phyloP scores from a whole-genome alignment of 108 stramenopile species.

The Skeletonema menzelii region DNA sequence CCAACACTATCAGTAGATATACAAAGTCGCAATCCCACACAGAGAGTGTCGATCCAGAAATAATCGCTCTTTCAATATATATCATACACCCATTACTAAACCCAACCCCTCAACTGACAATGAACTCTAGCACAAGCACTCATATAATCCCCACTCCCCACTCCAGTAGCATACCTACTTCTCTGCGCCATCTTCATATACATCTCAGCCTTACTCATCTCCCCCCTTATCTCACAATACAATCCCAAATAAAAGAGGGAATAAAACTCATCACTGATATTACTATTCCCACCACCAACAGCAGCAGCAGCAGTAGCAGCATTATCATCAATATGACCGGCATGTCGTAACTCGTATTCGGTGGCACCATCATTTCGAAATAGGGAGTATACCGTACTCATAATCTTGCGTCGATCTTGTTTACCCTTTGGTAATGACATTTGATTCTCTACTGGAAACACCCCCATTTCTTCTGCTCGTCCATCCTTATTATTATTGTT shows the following conservation, averaged over 20 bases:
- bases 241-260: constrained; percentile 63
- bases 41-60: too few relatives aligned
- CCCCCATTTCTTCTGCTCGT: too few relatives aligned
- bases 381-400: constrained; percentile 60
- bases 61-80: too few relatives aligned
- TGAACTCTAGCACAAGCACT: constrained; percentile 68
- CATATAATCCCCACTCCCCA: constrained; percentile 75
- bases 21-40: too few relatives aligned
- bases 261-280: constrained; percentile 68
- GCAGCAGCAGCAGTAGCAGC: too few relatives aligned
- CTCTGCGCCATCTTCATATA: constrained; percentile 63
- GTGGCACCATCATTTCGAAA: constrained; percentile 68
- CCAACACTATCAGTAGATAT: too few relatives aligned
- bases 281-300: too few relatives aligned
- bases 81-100: constrained; percentile 5
- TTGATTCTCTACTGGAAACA: constrained; percentile 39
- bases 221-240: constrained; percentile 57
- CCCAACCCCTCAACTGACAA: constrained; percentile 53
- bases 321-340: too few relatives aligned
- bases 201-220: constrained; percentile 55
- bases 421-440: constrained; percentile 60
- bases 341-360: constrained; percentile 56
- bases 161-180: constrained; percentile 55
- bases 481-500: too few relatives aligned
- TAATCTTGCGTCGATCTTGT: constrained; percentile 66